Base-by-base conservation (phyloP, 768 basidiomycete genomes). In the Leccinum imitatum region DNA sequence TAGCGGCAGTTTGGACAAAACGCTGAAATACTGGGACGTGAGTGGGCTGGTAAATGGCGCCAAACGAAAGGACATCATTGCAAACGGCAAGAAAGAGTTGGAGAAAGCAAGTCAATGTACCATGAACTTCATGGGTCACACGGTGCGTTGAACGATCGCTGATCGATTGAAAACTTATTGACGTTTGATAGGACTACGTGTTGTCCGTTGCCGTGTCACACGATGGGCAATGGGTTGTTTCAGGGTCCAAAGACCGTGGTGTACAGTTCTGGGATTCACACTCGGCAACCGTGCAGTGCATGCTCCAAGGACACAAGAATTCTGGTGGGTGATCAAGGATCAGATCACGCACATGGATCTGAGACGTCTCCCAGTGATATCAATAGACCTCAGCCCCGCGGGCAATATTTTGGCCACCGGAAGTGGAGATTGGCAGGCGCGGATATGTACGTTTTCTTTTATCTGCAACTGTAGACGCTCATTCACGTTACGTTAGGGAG, bases 181-280 rank as follows among this genome's bases (percentile, higher is more conserved):
- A 53, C 48, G 51, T 30, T 39, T 17, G 2, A 37, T 65, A 86
- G 84, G 87, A 90, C 71, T 90, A 88, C 60, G 88, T 90, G 59
- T 78, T 90, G 54, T 84, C 84, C 50, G 87, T 88, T 50, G 86
- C 86, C 19, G 91, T 95, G 52, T 93, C 92, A 50, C 90, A 93
- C 63, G 95, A 98, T 73, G 93, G 92, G 61, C 86, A 91, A 64
- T 90, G 94, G 91, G 89, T 98, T 65, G 95, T 97, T 11, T 95
- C 93, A 11, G 96, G 97, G 54, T 89, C 87, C 37, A 98, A 98
- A 77, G 97, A 99, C 72, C 90, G 97, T 13, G 90, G 93, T 1
- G 95, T 99, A 57, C 93, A 95, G 73, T 94, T 96, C 71, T 93
- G 91, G 88, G 92, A 95, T 70, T 85, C 91, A 55, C 80, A 84